A percentile compares a stretch with the other conserved stretches of the same genome.
Evolutionary conservation across 208 protist species (phyloP).

Genomic region (Crithidia bombi): DNA sequence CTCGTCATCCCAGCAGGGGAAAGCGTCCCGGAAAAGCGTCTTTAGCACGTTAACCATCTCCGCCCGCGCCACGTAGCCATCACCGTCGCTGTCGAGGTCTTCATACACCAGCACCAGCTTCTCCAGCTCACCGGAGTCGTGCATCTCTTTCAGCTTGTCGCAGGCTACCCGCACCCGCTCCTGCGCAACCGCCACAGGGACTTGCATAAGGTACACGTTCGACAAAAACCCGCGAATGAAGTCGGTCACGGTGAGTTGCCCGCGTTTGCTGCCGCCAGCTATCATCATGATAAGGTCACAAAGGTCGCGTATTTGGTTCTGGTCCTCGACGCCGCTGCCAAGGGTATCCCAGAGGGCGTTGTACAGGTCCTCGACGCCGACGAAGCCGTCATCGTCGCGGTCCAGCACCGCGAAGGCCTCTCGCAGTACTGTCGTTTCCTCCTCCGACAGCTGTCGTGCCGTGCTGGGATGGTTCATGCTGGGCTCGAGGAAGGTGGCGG

Average conservation of each 20-base stretch:
- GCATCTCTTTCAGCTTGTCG: constrained; percentile 55
- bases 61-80: constrained; percentile 53
- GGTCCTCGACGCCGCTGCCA: constrained; percentile 38
- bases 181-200: constrained; percentile 62
- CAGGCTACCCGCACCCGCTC: constrained; percentile 56
- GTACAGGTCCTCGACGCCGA: constrained; percentile 72
- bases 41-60: constrained; percentile 60
- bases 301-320: constrained; percentile 71
- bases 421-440: constrained; percentile 64
- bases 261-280: constrained; percentile 52
- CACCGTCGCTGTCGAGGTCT: constrained; percentile 41
- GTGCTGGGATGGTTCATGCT: background rate
- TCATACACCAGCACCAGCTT: constrained; percentile 43
- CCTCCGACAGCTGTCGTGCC: constrained; percentile 56
- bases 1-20: constrained; percentile 70
- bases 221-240: constrained; percentile 70
- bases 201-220: constrained; percentile 59
- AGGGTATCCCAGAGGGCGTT: constrained; percentile 68
- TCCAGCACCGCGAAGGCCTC: constrained; percentile 80
- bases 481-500: constrained; percentile 72
- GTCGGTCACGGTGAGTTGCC: constrained; percentile 56
- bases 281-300: constrained; percentile 84
- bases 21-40: constrained; percentile 62
- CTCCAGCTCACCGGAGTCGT: constrained; percentile 69
- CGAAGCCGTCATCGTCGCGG: constrained; percentile 76